Base-by-base conservation (phyloP, 352 stramenopile genomes). In the Peronosclerospora sorghi region DNA sequence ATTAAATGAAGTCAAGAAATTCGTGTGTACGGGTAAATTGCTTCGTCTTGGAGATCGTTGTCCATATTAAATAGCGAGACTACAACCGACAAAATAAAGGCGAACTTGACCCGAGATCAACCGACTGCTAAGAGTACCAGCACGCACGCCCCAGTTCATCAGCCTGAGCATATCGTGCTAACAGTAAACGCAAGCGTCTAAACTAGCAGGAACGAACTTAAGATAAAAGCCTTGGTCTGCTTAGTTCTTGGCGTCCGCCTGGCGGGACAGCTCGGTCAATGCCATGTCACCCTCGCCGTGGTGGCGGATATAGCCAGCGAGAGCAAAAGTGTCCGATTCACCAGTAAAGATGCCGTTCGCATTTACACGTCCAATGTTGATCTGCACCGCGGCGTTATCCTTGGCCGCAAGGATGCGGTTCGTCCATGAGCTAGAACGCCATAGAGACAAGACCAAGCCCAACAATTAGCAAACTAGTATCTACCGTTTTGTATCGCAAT, bases 341-440 rank as follows among this genome's bases (percentile, higher is more conserved):
- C 95, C 95, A 44, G 94, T 98, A 73, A 95, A 97, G 51, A 97
- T 63, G 57, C 95, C 95, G 66, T 95, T 83, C 50, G 94, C 90
- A 72, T 98, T 96, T 41, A 98, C 88, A 70, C 97, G 95, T 56
- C 68, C 94, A 52, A 98, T 90, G 78, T 97, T 97, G 69, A 98
- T 97, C 69, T 98, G 95, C 60, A 98, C 88, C 45, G 93, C 95
- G 41, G 90, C 81, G 72, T 98, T 90, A 74, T 98, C 95, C 85
- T 98, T 98, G 55, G 95, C 93, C 62, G 87, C 75, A 36, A 98
- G 87, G 58, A 98, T 93, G 73, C 95, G 86, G 83, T 97, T 98
- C 56, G 95, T 98, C 89, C 91, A 98, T 59, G 94, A 98, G 88
- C 78, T 89, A 45, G n/a, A 37, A 10, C 42, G 5, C 34, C 37